Base-by-base conservation (phyloP, 805 yeast genomes). In the Cyberlindnera euphorbiae region DNA sequence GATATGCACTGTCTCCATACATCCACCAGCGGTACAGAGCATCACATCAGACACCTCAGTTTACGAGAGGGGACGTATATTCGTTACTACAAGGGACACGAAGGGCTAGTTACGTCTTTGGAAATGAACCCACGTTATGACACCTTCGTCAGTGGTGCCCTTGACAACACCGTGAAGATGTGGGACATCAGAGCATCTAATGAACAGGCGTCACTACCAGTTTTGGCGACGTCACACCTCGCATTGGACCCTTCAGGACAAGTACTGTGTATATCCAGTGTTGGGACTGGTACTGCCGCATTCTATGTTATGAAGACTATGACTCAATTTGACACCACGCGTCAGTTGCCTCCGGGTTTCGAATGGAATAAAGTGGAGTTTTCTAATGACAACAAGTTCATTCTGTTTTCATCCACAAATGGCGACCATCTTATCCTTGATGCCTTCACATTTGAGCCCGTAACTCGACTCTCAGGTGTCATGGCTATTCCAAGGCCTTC, bases 1-100 rank as follows among this genome's bases (percentile, higher is more conserved):
- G 79, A 77, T 30, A 69, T 73, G 38, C 78, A 79, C 49, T 81
- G 93, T 51, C 67, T 90, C 12, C 85, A 83, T 55, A 88, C 94
- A 1, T 83, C 96, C 5, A 87, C 97, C 0, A 75, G 77, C 1
- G 79, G 75, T 33, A 89, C 85, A 45, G 77, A 84, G 9, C 22
- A 19, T 52, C 76, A 77, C 11, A 73, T 93, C 17, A 66, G 97
- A 45, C 80, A 82, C 51, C 65, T 93, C 27, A 77, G 87, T 28
- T 64, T 90, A 18, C 78, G 79, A 40, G 84, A 85, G 38, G 87
- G 87, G 51, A 76, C 79, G 37, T 93, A 80, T 54, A 62, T 88
- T 9, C 73, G 96, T 39, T 90, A 90, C 59, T 93, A 87, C 63
- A 71, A 73, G 43, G 97, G 97, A 2, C 98, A 93, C 58, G 77